phyloP scores from a whole-genome alignment of 768 basidiomycete genomes.

The Russula griseocarnosa region DNA sequence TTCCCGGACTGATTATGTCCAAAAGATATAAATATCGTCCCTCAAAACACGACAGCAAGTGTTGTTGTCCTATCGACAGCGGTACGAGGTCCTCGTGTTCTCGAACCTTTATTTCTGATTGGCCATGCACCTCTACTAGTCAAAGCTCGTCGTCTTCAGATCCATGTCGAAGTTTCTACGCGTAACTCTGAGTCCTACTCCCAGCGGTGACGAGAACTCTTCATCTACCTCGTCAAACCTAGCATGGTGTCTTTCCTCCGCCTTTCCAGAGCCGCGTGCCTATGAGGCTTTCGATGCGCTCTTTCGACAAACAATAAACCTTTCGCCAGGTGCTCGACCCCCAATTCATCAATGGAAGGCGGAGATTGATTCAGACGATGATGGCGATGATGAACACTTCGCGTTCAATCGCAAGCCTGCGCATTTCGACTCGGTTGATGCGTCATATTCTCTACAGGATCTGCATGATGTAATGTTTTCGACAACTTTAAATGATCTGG shows the following conservation, averaged over 20 bases:
- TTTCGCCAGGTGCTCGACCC: conserved; percentile 3
- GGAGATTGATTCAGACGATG: conserved; percentile 38
- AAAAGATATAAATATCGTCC: conserved; percentile 34
- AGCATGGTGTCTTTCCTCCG: conserved; percentile 62
- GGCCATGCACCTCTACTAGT: conserved; percentile 41
- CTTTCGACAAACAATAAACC: conserved; percentile 34
- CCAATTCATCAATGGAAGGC: conserved; percentile 35
- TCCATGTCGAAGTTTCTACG: conserved; percentile 69
- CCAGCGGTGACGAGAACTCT: conserved; percentile 11
- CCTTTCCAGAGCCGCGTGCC: conserved; percentile 51
- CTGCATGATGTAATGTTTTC: conserved; percentile 23
- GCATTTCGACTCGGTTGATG: conserved; percentile 16
- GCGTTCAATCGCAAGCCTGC: conserved; percentile 6
- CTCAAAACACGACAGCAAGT: conserved; percentile 58
- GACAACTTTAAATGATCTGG: conserved; percentile 9
- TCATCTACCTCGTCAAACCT: conserved; percentile 34
- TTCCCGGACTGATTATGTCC: conserved; percentile 8
- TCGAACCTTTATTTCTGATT: background rate
- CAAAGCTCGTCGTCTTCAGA: conserved; percentile 69
- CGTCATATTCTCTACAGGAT: conserved; percentile 31
- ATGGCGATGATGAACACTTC: conserved; percentile 38
- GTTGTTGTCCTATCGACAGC: conserved; percentile 60
- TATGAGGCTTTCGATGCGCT: conserved; percentile 52
- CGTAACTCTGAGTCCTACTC: conserved; percentile 38
- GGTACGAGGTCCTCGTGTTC: conserved; percentile 40